These are phyloP conservation scores for Glonium stellatum DNA, from an alignment of 495 filamentous ascomycete species.

Conservation along the genomic window DNA sequence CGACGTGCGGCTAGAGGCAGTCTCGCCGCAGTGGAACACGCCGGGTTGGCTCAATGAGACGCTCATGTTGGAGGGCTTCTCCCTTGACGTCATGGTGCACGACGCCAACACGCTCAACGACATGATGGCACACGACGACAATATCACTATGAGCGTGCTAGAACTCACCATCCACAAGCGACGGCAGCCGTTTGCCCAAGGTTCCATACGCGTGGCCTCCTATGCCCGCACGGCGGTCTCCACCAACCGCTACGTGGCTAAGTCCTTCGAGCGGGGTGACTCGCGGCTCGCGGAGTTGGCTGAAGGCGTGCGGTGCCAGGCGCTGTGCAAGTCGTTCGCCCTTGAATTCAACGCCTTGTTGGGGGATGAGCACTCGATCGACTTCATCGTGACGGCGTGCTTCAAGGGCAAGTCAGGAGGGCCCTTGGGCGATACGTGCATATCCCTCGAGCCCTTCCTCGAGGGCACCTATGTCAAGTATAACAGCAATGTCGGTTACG, in stretches of 20 bases:
- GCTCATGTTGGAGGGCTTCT: constrained; percentile 30
- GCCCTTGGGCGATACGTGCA: constrained; percentile 15
- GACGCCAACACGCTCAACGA: constrained; percentile 23
- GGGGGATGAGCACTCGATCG: constrained; percentile 21
- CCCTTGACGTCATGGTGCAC: constrained; percentile 19
- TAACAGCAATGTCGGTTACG: constrained; percentile 35
- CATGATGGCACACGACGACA: constrained; percentile 31
- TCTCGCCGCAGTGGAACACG: constrained; percentile 27
- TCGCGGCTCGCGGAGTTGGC: constrained; percentile 30
- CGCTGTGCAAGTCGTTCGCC: constrained; percentile 38
- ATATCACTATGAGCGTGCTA: constrained; percentile 26
- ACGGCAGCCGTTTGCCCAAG: constrained; percentile 33
- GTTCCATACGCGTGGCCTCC: constrained; percentile 28
- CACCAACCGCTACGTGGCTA: constrained; percentile 31
- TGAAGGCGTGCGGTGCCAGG: constrained; percentile 37
- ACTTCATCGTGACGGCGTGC: constrained; percentile 36
- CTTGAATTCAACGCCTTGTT: constrained; percentile 38
- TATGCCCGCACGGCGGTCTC: constrained; percentile 32
- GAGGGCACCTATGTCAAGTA: constrained; percentile 37
- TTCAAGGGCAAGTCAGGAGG: constrained; percentile 22
- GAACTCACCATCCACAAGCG: constrained; percentile 31
- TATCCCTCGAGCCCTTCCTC: constrained; percentile 37
- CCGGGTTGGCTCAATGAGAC: constrained; percentile 33
- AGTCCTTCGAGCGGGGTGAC: constrained; percentile 27
- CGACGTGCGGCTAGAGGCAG: constrained; percentile 18